Evolutionary conservation across 495 filamentous ascomycete species (phyloP).

Genomic region (Penicillium crystallinum): DNA sequence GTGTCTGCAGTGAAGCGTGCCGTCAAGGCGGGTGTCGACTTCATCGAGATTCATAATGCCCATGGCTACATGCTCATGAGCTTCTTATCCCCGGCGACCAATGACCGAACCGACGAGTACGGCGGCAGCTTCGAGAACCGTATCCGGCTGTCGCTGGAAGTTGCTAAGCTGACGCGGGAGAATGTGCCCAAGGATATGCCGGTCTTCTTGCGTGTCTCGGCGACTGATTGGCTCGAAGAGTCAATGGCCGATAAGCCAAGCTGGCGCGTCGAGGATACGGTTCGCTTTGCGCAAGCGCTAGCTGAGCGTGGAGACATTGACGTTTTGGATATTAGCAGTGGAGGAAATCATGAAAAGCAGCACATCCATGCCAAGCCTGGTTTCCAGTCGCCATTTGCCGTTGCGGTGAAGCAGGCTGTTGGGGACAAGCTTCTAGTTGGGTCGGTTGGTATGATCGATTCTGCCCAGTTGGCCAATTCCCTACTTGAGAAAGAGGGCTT

Average conservation of each 20-base stretch:
- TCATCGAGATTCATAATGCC: conserved; percentile 53
- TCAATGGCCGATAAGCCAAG: conserved; percentile 37
- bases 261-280: conserved; percentile 54
- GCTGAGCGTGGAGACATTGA: conserved; percentile 52
- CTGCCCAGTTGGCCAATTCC: conserved; percentile 50
- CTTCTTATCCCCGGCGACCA: conserved; percentile 59
- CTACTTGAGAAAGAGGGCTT: conserved; percentile 50
- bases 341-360: conserved; percentile 53
- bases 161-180: conserved; percentile 48
- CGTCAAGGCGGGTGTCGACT: conserved; percentile 52
- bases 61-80: conserved; percentile 61
- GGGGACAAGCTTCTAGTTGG: conserved; percentile 53
- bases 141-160: conserved; percentile 50
- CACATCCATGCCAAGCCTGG: conserved; percentile 50
- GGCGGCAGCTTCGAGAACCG: conserved; percentile 61
- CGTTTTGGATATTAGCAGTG: conserved; percentile 58
- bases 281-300: conserved; percentile 48
- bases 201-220: conserved; percentile 56
- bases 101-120: conserved; percentile 57
- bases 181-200: conserved; percentile 59
- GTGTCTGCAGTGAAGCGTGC: conserved; percentile 50
- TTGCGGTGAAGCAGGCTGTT: conserved; percentile 53
- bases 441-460: conserved; percentile 58
- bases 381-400: conserved; percentile 61
- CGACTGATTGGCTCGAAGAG: conserved; percentile 56